Conservation (phyloP, 1,139 yeast species). For the Taphrina pruni region DNA sequence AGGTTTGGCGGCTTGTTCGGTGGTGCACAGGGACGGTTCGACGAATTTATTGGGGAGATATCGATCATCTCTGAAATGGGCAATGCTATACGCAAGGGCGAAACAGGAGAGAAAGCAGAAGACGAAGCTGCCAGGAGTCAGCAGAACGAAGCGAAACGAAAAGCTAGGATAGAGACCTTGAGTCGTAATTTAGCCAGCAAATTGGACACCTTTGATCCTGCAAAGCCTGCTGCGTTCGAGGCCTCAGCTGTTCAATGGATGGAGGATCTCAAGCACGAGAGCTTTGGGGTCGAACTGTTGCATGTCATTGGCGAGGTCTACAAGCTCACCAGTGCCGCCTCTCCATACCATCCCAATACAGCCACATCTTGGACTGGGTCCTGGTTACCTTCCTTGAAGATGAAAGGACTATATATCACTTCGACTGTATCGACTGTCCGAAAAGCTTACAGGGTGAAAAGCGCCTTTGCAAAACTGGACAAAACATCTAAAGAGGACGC, state of each 20-base stretch:
- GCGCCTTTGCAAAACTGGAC: constrained; percentile 39
- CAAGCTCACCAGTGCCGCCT: constrained; percentile 48
- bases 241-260: constrained; percentile 81
- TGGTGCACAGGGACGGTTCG: constrained; percentile 74
- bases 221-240: constrained; percentile 70
- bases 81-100: constrained; percentile 66
- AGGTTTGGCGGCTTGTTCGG: constrained; percentile 80
- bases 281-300: constrained; percentile 85
- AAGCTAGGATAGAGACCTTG: constrained; percentile 70
- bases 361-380: constrained; percentile 40
- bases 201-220: constrained; percentile 65
- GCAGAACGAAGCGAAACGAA: constrained; percentile 59
- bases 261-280: constrained; percentile 83
- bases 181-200: constrained; percentile 66
- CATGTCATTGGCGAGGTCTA: constrained; percentile 83
- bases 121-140: constrained; percentile 52
- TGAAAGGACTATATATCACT: constrained; percentile 36
- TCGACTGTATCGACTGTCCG: constrained; percentile 33
- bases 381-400: constrained; percentile 33
- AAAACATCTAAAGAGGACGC: constrained; percentile 19
- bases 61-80: constrained; percentile 76
- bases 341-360: constrained; percentile 27
- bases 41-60: constrained; percentile 83
- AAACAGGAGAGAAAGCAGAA: constrained; percentile 78
- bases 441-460: constrained; percentile 39